Evolutionary conservation across 1,284 basidiomycete genomes (phyloP).

Genomic region (Cryptococcus maquisensis): DNA sequence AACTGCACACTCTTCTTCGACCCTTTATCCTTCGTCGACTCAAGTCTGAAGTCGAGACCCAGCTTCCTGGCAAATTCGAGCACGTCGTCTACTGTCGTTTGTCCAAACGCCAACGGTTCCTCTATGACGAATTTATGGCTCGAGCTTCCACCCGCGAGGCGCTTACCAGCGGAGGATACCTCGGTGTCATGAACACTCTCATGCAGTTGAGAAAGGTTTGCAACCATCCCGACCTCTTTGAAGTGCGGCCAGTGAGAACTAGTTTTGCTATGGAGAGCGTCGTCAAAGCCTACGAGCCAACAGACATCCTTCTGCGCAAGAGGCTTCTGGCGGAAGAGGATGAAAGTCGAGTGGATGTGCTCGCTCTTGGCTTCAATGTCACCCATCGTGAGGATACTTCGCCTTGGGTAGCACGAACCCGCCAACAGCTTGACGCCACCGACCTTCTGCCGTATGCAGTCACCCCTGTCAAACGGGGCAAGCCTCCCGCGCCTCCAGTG

Average conservation of each 20-base stretch:
- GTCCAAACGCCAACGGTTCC: conserved; percentile 89
- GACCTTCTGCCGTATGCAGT: conserved; percentile 60
- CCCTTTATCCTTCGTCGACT: conserved; percentile 91
- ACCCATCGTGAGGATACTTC: conserved; percentile 51
- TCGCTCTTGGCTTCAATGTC: conserved; percentile 67
- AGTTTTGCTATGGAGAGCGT: conserved; percentile 82
- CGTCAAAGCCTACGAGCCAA: conserved; percentile 78
- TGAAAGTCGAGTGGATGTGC: conserved; percentile 59
- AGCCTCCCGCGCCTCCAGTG: conserved; percentile 57
- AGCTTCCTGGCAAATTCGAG: conserved; percentile 91
- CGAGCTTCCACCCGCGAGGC: conserved; percentile 82
- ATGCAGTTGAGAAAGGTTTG: conserved; percentile 96
- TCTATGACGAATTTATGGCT: conserved; percentile 98
- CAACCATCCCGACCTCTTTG: conserved; percentile 94
- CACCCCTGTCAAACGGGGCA: conserved; percentile 49
- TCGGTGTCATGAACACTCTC: conserved; percentile 84
- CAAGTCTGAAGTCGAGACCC: conserved; percentile 93
- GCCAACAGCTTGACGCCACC: conserved; percentile 64
- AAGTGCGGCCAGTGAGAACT: conserved; percentile 87
- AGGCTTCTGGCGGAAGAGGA: conserved; percentile 56
- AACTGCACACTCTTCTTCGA: conserved; percentile 86
- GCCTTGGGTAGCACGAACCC: conserved; percentile 57
- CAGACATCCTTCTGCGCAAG: conserved; percentile 77
- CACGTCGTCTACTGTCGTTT: conserved; percentile 87
- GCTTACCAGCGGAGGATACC: conserved; percentile 75